Evolutionary conservation across 164 flowering plant genomes (phyloP), one percentile per base, ranked within the genome.

Genomic region (Berberis thunbergii): DNA sequence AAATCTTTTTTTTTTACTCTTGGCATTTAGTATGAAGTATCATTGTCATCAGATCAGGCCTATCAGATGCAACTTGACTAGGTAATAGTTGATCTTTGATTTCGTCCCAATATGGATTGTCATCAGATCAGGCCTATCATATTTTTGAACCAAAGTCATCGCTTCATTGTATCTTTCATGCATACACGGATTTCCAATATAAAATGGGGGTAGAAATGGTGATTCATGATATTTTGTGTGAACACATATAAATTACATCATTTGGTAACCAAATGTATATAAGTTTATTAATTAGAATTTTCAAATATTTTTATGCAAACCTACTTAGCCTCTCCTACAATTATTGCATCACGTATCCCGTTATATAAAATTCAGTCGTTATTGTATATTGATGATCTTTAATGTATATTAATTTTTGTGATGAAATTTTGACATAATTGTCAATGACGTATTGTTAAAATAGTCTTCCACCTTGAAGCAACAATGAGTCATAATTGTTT

Each of bases 371-470:
- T 0, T 73, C 72, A 10, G 64, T 10, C 3, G 67, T 1, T 0
- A 76, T 44, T 0, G 10, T 11, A 0, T 43, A 5, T 66, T 77
- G 75, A 1, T 73, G 39, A 3, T 48, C 26, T 39, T 50, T 41
- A 5, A 62, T 6, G 41, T 7, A 75, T 45, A 67, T 62, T 1
- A 75, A 43, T 4, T 67, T 2, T 1, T 52, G 7, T 0, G 43
- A 54, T 6, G 64, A 67, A 2, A 68, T 57, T n/a, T 75, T 72
- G 5, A 72, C 45, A 49, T 64, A 76, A 38, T 56, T n/a, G n/a
- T 56, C 59, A 3, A 56, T 2, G 40, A 56, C 59, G 9, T 56
- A 56, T 56, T 56, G 59, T 8, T 56, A 41, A 4, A 56, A 13
- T 26, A 56, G 41, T 7, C 59, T 10, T 8, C 59, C 42, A 10